Evolutionary conservation across 2,329 filamentous ascomycete species (phyloP), one percentile per base, ranked within the genome.

Genomic region (Colletotrichum cereale): DNA sequence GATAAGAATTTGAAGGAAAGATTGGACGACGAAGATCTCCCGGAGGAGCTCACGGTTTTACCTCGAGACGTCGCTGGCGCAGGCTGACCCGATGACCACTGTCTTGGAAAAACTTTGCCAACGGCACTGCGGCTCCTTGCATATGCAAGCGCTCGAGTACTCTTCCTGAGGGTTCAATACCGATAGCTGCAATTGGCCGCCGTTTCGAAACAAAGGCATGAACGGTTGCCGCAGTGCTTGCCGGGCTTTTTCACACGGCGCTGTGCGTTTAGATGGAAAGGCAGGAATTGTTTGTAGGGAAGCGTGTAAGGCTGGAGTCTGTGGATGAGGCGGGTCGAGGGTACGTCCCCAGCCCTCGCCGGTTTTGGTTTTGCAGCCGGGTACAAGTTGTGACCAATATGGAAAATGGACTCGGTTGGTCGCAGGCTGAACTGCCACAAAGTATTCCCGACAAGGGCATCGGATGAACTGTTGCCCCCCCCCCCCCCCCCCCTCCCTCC

Each of bases 61-160:
- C 16, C 40, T 21, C 40, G 18, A 78, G 36, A 36, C 44, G 6
- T 5, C 26, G n/a, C 12, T 14, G 47, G 14, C 47, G 44, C 44
- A 47, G 44, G 44, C 5, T 47, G 10, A 12, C n/a, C 40, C 21
- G n/a, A n/a, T 47, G 44, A 21, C 11, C 44, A 12, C 26, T 42
- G 26, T n/a, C 26, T 44, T 29, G 10, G 16, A 31, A 26, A 4
- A 16, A 14, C 40, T 47, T 26, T n/a, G 26, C n/a, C 11, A 61
- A 61, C 42, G 14, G 14, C 21, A 16, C 57, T 48, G 42, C 21
- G 18, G 26, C 57, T 61, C 29, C 57, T 48, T 48, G 42, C 29
- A 61, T 61, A 24, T 36, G 42, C 16, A 31, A n/a, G 29, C 40
- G 16, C 10, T 4, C 29, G 36, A 47, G 29, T 38, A n/a, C 38